Evolutionary conservation across 1,139 yeast genomes (phyloP).

Genomic region (Wickerhamiella infanticola): DNA sequence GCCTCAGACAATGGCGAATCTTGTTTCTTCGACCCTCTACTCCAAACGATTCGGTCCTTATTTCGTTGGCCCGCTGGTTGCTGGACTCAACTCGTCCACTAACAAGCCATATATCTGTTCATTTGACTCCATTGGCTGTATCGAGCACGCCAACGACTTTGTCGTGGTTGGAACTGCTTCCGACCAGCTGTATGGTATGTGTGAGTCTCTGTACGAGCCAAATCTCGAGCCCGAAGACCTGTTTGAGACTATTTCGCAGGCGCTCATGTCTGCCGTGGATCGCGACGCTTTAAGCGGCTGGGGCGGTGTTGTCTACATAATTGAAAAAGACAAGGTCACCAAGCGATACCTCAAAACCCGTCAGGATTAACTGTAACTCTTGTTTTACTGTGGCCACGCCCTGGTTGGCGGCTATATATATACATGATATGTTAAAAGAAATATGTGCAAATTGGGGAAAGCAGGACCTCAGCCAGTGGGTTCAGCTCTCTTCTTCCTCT

Average conservation of each 20-base stretch:
- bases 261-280: conserved; percentile 85
- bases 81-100: conserved; percentile 75
- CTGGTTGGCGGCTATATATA: not conserved
- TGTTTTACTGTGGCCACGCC: not conserved
- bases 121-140: conserved; percentile 91
- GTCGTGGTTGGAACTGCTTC: conserved; percentile 95
- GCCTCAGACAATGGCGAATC: conserved; percentile 85
- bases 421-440: not conserved
- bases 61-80: conserved; percentile 93
- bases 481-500: conserved; percentile 24
- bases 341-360: conserved; percentile 83
- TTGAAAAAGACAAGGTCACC: conserved; percentile 82
- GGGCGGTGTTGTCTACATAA: conserved; percentile 93
- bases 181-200: conserved; percentile 96
- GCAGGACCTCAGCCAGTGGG: not conserved
- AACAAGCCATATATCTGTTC: conserved; percentile 86
- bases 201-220: conserved; percentile 94
- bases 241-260: conserved; percentile 92
- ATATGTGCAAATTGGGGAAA: too few species aligned
- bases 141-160: conserved; percentile 88
- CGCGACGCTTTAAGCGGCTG: conserved; percentile 97
- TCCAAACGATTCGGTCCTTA: conserved; percentile 89
- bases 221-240: conserved; percentile 85
- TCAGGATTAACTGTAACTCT: conserved; percentile 46
- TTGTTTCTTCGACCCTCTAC: conserved; percentile 79